Evolutionary conservation across 768 basidiomycete genomes (phyloP).

Genomic region (Auricularia sp.): DNA sequence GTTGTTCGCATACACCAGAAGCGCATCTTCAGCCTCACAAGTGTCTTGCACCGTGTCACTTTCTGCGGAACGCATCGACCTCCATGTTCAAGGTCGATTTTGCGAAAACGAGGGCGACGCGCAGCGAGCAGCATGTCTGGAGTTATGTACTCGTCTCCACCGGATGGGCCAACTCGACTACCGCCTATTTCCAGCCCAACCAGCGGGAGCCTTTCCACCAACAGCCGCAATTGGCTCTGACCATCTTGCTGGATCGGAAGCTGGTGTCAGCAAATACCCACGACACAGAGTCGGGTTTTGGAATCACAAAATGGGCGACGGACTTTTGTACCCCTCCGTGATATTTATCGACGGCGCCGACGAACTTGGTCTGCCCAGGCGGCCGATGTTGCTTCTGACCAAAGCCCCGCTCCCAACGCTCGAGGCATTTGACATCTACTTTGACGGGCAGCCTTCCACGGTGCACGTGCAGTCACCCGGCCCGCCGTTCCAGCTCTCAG

Average conservation of each 20-base stretch:
- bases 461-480: conserved; percentile 37
- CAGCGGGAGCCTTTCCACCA: neutral
- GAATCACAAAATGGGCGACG: neutral
- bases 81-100: conserved; percentile 35
- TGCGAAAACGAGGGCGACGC: conserved; percentile 42
- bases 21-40: conserved; percentile 20
- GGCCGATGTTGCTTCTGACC: conserved; percentile 56
- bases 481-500: conserved; percentile 38
- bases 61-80: conserved; percentile 32
- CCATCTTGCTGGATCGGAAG: neutral
- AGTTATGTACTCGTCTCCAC: conserved; percentile 42
- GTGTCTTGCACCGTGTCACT: conserved; percentile 42
- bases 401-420: conserved; percentile 55
- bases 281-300: neutral
- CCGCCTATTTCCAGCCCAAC: conserved; percentile 18
- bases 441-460: conserved; percentile 34
- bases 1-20: conserved; percentile 29
- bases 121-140: conserved; percentile 49
- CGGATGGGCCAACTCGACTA: conserved; percentile 43
- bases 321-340: conserved; percentile 47
- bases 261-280: neutral
- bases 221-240: neutral
- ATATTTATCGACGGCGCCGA: conserved; percentile 29
- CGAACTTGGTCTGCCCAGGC: conserved; percentile 16
- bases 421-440: conserved; percentile 49